Base-by-base conservation (phyloP, 805 yeast genomes). In the Schwanniomyces polymorphus region DNA sequence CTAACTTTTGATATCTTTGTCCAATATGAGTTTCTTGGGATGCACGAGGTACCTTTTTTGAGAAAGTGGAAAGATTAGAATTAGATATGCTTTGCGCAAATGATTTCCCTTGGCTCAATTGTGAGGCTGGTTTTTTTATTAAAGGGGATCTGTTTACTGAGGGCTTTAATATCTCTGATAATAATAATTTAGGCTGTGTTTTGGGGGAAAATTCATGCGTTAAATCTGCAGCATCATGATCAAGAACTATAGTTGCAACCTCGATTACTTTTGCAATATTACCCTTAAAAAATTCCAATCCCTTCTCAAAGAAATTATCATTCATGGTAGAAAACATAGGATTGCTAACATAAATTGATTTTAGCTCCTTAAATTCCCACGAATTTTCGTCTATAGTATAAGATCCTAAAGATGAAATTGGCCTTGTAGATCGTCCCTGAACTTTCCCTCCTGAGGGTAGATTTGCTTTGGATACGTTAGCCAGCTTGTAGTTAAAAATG, bases 261-360 rank as follows among this genome's bases (percentile, higher is more conserved):
- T 61, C 54, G 7, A 78, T 45, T 0, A 78, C 78, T 42, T 60
- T 67, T 16, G 53, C 52, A 1, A 72, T 50, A 46, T 79, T 70
- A 3, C 82, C 83, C n/a, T 67, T 50, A 54, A 70, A 79, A 53
- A 74, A 78, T 12, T 48, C 58, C 4, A 81, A 42, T 10, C 75
- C 72, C 11, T 63, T 55, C 17, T 60, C 50, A 31, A 75, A 65
- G 48, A 82, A 81, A 1, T 52, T 51, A 44, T 67, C 67, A 50
- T 68, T 68, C 10, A 81, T 54, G 1, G 55, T 51, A 11, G 59
- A 61, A 10, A 81, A 59, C 6, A 51, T 51, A 0, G 59, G 51
- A 53, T 77, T 76, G 8, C 66, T 54, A 9, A 60, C 53, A 21
- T 72, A 62, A 1, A 70, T 43, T 2, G 57, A 57, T 1, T 64